phyloP scores from a whole-genome alignment of 371 early-diverging fungal species.

The Gilbertella persicaria region DNA sequence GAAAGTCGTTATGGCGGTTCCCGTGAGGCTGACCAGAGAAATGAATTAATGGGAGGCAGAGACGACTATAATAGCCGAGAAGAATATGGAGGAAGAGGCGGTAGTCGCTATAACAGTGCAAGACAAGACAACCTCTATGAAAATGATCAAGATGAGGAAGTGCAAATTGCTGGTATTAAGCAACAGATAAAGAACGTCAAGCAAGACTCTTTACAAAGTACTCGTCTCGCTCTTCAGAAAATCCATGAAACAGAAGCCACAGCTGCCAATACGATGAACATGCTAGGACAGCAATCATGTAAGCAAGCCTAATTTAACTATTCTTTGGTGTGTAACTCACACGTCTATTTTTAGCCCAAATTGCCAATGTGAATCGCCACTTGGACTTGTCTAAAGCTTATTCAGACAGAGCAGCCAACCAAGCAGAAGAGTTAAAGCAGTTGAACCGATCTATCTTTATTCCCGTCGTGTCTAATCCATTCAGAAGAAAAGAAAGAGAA shows the following conservation, averaged over 20 bases:
- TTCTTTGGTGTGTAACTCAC: conserved; percentile 7
- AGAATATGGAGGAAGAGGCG: not conserved
- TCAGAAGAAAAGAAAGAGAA: conserved; percentile 61
- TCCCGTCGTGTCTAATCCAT: conserved; percentile 67
- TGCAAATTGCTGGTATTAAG: conserved; percentile 61
- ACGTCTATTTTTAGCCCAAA: conserved; percentile 29
- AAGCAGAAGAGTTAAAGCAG: conserved; percentile 75
- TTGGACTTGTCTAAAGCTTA: conserved; percentile 75
- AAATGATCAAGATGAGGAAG: conserved; percentile 60
- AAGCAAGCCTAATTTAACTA: conserved; percentile 12
- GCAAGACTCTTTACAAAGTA: conserved; percentile 71
- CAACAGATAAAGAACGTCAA: conserved; percentile 70
- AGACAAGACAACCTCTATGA: not conserved
- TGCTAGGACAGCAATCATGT: conserved; percentile 69
- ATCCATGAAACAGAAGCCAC: conserved; percentile 68
- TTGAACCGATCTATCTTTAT: conserved; percentile 81
- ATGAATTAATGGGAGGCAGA: conserved; percentile 12
- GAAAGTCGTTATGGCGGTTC: conserved; percentile 9
- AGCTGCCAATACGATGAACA: conserved; percentile 64
- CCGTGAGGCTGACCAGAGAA: conserved; percentile 23
- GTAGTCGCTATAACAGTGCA: not conserved
- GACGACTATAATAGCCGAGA: conserved; percentile 1
- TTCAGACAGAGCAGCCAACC: conserved; percentile 70
- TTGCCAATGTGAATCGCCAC: conserved; percentile 71
- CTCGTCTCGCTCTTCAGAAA: conserved; percentile 69